Evolutionary conservation across 495 filamentous ascomycete genomes (phyloP), one percentile per base, ranked within the genome.

Genomic region (Neurospora terricola): DNA sequence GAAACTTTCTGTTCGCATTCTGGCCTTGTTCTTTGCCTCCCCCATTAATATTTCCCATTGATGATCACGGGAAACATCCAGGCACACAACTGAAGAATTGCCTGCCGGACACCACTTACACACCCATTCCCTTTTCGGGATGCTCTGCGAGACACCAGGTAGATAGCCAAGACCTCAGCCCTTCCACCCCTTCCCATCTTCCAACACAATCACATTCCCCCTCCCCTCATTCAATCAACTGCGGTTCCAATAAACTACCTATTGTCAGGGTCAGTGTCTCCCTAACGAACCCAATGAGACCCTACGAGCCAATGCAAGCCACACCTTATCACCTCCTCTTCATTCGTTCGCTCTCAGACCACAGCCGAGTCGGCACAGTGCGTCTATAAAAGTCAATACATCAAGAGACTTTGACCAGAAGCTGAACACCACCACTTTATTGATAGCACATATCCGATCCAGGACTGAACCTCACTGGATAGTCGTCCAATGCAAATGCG

Each of bases 161-260:
- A 34, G 21, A 23, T 14, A 62, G 27, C 54, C 54, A 66, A 66
- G 48, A 59, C 48, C 21, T 59, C 48, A 59, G 54, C 54, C 54
- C 14, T 18, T 66, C 54, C 27, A 27, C 21, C 45, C 45, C 45
- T 54, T 54, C 45, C 21, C 10, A 8, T n/a, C 45, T 5, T 23
- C n/a, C n/a, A 23, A 0, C n/a, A 12, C 45, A 54, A 45, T 45
- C 43, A 48, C 43, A 23, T 27, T 27, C 6, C 54, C 27, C 14
- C 34, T 27, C 27, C 54, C 27, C 54, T 36, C 54, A 36, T 18
- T 18, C 54, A 27, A 66, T 66, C 7, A 62, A 34, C 7, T 18
- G 54, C 14, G 1, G 12, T 62, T 34, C 23, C 27, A 34, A 34
- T 62, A 62, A 34, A 62, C 27, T 18, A 62, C 34, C 3, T 34